Percentiles rank a stretch among this genome's conserved stretches.
These are phyloP conservation scores for Zygosaccharomyces sapae DNA, from an alignment of 1,139 yeast genomes.

Conservation along the genomic window DNA sequence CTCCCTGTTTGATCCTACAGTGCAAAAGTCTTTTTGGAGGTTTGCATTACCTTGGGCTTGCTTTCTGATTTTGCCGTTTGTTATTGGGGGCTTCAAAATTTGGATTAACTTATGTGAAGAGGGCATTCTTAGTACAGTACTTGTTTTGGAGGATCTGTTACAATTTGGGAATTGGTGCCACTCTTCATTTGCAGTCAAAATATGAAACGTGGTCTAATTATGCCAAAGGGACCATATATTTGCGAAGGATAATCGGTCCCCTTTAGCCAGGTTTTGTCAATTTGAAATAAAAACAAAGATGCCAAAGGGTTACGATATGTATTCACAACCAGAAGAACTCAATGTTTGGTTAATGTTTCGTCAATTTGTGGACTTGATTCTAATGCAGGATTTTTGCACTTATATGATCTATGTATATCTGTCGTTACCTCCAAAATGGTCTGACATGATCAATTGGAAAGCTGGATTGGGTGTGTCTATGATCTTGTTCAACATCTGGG, in stretches of 20 bases:
- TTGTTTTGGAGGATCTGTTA: slow-evolving; percentile 74
- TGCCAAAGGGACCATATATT: slow-evolving; percentile 52
- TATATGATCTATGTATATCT: slow-evolving; percentile 67
- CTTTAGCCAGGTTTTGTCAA: slow-evolving; percentile 45
- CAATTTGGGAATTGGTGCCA: slow-evolving; percentile 74
- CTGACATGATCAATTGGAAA: slow-evolving; percentile 26
- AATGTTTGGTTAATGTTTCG: slow-evolving; percentile 82
- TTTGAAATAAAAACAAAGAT: slow-evolving; percentile 58
- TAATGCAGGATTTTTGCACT: slow-evolving; percentile 82
- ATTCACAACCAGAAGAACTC: slow-evolving; percentile 63
- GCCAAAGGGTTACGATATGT: slow-evolving; percentile 49
- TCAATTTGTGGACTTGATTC: slow-evolving; percentile 72
- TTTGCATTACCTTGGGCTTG: slow-evolving; percentile 52
- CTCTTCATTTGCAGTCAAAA: slow-evolving; percentile 66
- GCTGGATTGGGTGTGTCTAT: slow-evolving; percentile 46
- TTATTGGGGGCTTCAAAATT: slow-evolving; percentile 35
- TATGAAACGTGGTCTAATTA: slow-evolving; percentile 52
- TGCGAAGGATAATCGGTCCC: slow-evolving; percentile 34
- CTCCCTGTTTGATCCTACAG: slow-evolving; percentile 72
- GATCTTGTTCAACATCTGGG: slow-evolving; percentile 77
- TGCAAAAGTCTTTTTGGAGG: slow-evolving; percentile 68
- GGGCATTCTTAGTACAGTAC: slow-evolving; percentile 46
- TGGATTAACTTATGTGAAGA: slow-evolving; percentile 21
- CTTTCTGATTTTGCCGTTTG: slow-evolving; percentile 51
- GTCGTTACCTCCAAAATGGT: slow-evolving; percentile 42